Evolutionary conservation across 2,329 filamentous ascomycete species (phyloP).

Genomic region (Talaromyces amestolkiae): DNA sequence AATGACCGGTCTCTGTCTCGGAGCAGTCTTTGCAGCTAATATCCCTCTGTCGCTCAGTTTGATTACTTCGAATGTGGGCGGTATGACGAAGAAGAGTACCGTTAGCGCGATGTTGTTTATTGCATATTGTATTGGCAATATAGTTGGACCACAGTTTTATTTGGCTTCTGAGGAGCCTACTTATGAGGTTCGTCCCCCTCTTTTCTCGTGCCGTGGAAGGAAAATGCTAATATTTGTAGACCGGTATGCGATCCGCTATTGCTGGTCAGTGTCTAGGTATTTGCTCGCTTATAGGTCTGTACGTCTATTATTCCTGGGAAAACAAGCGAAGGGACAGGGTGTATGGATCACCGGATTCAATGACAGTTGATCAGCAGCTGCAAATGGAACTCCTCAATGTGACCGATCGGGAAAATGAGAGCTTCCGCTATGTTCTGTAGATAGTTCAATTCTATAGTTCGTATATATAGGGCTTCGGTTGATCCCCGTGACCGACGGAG

Average conservation of each 20-base stretch:
- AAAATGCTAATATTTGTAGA: neutral
- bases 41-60: constrained; percentile 37
- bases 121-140: constrained; percentile 38
- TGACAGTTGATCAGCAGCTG: constrained; percentile 29
- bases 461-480: neutral
- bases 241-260: constrained; percentile 14
- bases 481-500: neutral
- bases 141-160: constrained; percentile 36
- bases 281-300: constrained; percentile 31
- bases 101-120: constrained; percentile 50
- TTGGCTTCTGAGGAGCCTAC: constrained; percentile 31
- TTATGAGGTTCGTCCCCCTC: constrained; percentile 27
- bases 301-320: constrained; percentile 31
- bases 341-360: constrained; percentile 27
- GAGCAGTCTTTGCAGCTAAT: constrained; percentile 34
- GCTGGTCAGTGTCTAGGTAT: constrained; percentile 22
- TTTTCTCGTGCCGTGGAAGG: neutral
- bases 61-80: constrained; percentile 37
- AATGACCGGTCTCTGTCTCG: constrained; percentile 32
- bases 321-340: constrained; percentile 31
- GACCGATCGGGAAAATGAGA: constrained; percentile 36
- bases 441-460: neutral
- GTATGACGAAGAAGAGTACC: constrained; percentile 37
- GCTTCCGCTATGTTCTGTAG: constrained; percentile 36
- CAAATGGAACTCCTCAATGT: constrained; percentile 34